Conservation (phyloP, 2,329 filamentous ascomycete species). For the Aspergillus udagawae region DNA sequence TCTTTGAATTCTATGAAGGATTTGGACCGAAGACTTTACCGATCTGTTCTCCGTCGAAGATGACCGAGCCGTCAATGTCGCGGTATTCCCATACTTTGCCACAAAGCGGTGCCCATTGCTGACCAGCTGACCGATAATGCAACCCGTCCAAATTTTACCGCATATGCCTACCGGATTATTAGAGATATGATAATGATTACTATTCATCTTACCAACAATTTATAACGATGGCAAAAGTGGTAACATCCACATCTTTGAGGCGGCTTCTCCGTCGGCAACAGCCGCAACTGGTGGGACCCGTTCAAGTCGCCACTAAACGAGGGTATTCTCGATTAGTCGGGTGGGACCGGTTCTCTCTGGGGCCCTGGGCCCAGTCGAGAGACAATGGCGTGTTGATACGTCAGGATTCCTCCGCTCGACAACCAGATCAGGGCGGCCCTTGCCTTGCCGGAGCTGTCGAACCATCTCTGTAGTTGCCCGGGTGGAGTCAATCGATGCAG, state of each 20-base stretch:
- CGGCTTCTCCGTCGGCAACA: constrained; percentile 47
- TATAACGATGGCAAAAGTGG: background rate
- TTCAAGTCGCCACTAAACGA: constrained; percentile 39
- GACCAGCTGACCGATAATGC: constrained; percentile 52
- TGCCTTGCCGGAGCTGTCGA: constrained; percentile 48
- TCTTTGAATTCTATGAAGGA: background rate
- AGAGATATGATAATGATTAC: background rate
- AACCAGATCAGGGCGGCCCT: constrained; percentile 51
- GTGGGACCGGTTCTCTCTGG: constrained; percentile 21
- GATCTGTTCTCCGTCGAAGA: background rate
- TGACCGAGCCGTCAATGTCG: background rate
- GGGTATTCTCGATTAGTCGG: background rate
- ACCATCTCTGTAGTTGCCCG: constrained; percentile 54
- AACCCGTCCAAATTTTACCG: constrained; percentile 55
- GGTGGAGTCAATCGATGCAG: too few species aligned
- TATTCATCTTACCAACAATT: background rate
- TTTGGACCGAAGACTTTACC: background rate
- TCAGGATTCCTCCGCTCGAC: constrained; percentile 63
- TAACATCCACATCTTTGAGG: constrained; percentile 45
- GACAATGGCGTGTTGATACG: constrained; percentile 58
- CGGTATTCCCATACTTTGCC: constrained; percentile 40
- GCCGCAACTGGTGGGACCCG: constrained; percentile 39
- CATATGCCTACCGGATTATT: constrained; percentile 51
- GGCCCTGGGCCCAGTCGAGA: constrained; percentile 46
- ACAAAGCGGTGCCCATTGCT: constrained; percentile 49